Evolutionary conservation across 257 asterid genomes (phyloP), one percentile per base, ranked within the genome.

Genomic region (Solanum piurae): DNA sequence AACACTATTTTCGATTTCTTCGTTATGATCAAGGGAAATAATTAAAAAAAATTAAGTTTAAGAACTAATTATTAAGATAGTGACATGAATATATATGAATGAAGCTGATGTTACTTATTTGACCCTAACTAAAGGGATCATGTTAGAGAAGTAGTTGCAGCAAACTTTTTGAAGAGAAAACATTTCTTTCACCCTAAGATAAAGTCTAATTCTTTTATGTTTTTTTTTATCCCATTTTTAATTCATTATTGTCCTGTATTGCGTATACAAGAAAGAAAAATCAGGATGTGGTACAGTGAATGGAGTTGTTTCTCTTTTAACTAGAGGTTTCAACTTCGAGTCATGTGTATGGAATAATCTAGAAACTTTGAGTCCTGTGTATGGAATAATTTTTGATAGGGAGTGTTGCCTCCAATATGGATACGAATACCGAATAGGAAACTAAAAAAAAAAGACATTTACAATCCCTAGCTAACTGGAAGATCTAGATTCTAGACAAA

Each of bases 71-170:
- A 12, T 31, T 58, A 62, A 36, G 76, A 60, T 16, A 64, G 76
- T 38, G 76, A 66, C 21, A 60, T 49, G 9, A 5, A 9, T 58
- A 20, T 58, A 10, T 27, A 14, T 29, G 75, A 68, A 68, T 52
- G 62, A 52, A 16, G 37, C 23, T 83, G 21, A 55, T 36, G 75
- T 60, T 36, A 21, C 12, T 55, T 79, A 42, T 89, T 89, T 91
- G 94, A 92, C 92, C 84, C 86, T 46, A 68, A 42, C 6, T 49
- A 38, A 64, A 73, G 88, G 85, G 89, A 90, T 84, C 91, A 60
- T 83, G 93, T 90, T 88, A 90, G 92, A 90, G 92, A 91, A 94
- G 94, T 94, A 91, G 95, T 93, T 94, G 92, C 89, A 93, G 89
- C 97, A 93, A 94, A 93, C 95, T 88, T 88, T 85, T 94, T 58